phyloP scores from a whole-genome alignment of 2,329 filamentous ascomycete species.

The Colletotrichum tropicicola region DNA sequence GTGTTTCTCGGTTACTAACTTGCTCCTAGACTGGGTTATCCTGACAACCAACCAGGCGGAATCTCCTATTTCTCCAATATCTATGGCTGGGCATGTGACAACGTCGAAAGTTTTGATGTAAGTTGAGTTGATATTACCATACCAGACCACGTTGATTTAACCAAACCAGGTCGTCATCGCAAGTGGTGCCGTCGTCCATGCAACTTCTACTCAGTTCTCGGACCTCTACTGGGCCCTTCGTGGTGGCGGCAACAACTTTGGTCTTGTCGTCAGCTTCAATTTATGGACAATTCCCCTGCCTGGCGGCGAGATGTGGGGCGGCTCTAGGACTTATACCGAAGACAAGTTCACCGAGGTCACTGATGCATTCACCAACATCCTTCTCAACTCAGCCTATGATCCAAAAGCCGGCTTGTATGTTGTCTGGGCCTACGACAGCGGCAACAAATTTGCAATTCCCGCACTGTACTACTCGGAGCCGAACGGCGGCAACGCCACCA shows the following conservation, averaged over 20 bases:
- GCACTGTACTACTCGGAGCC: conserved; percentile 48
- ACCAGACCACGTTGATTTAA: too few species aligned
- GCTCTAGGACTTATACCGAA: conserved; percentile 40
- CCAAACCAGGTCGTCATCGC: conserved; percentile 50
- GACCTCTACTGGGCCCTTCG: conserved; percentile 67
- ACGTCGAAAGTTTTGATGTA: conserved; percentile 38
- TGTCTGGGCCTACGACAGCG: conserved; percentile 33
- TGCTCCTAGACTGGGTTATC: too few species aligned
- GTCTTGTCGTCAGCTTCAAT: conserved; percentile 61
- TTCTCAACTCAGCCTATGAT: conserved; percentile 40
- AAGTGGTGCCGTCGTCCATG: conserved; percentile 51
- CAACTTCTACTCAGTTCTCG: conserved; percentile 48
- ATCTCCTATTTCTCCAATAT: conserved; percentile 37
- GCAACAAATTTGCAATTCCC: conserved; percentile 36
- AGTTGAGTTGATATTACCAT: too few species aligned
- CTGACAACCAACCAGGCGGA: too few species aligned
- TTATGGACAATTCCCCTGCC: conserved; percentile 45
- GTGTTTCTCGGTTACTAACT: too few species aligned
- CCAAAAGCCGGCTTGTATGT: conserved; percentile 45
- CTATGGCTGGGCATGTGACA: conserved; percentile 55
- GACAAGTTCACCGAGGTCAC: conserved; percentile 39
- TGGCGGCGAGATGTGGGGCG: conserved; percentile 47
- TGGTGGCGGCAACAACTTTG: conserved; percentile 65
- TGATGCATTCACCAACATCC: conserved; percentile 42
- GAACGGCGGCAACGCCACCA: conserved; percentile 40